Base-by-base conservation (phyloP, 2,329 filamentous ascomycete genomes). In the Neonectria sp. region DNA sequence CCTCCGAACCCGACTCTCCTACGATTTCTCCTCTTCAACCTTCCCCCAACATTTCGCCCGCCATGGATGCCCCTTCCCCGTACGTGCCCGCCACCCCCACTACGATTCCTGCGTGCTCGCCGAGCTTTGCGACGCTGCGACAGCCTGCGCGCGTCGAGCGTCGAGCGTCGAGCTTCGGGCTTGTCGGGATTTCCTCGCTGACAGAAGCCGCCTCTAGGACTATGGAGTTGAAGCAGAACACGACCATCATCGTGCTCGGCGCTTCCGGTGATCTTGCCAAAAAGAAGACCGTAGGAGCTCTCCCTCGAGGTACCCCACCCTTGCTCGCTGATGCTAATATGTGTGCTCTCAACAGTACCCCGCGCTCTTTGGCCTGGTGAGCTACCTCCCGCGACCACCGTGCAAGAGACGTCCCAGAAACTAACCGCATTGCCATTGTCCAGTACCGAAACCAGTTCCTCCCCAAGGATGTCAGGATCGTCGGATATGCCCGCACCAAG, bases 391-490 rank as follows among this genome's bases (percentile, higher is more conserved):
- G 3, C 8, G 21, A 29, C 13, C 5, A 48, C 46, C 25, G 7
- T 45, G 51, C 45, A 29, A 35, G 33, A 58, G 43, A 24, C 15
- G 21, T 40, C 45, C 15, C 17, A 24, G 13, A 51, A 25, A 37
- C 65, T 76, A 63, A 76, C 51, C 52, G 24, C 27, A 55, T 40
- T 24, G 21, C n/a, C n/a, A 45, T 45, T 7, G 6, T 31, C 9
- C 80, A 97, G 95, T 97, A 95, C 86, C 94, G 96, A 81, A 99
- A 99, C 87, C 95, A 98, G 84, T 99, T 98, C 87, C 93, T 99
- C 58, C 96, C 91, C 77, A 97, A 97, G 85, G 95, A 97, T 83
- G 95, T 97, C 84, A 93, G 91, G 83, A 98, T 99, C 81, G 91
- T 99, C 78, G 96, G 96, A 86, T 99, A 99, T 94, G 96, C 96